Evolutionary conservation across 2,329 filamentous ascomycete species (phyloP), one percentile per base, ranked within the genome.

Genomic region (Hymenoscyphus albidus): DNA sequence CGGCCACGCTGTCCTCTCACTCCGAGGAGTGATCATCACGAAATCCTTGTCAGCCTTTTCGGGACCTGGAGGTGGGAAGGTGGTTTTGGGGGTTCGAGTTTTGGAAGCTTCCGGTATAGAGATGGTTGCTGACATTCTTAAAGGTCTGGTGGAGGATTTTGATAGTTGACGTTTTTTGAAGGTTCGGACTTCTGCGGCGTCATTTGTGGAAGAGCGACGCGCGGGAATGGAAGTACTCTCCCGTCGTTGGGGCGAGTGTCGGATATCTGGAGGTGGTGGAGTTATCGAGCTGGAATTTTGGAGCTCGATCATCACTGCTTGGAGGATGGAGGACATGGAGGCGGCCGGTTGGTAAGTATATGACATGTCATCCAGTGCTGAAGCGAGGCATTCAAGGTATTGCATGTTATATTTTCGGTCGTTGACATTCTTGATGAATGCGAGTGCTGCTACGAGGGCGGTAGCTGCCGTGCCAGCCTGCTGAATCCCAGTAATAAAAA

Each of bases 381-480:
- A 77, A 0, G 81, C 80, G 1, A 85, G 77, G 42, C 82, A 82
- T 73, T 85, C 82, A 12, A 85, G 78, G 70, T 83, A 83, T 66
- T 79, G 77, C 76, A 79, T 78, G 64, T 78, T 78, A 66, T 76
- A 76, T 65, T 74, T 74, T 14, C 78, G 74, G 57, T 77, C 76
- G 42, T 69, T 73, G 40, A 73, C 67, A 60, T 79, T 77, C 68
- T 78, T 78, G 51, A 67, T 70, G 59, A 67, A 76, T 2, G 78
- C 76, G 5, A 80, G 72, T 0, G 81, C 82, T 2, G 82, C 83
- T 44, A 85, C 80, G 48, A 85, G 74, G 0, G 83, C 83, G 1
- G 82, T 82, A 3, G 82, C 82, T 10, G 83, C 82, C 1, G 82
- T 84, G 2, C 82, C 82, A 35, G 81, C 79, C 73, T 85, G 83